Conservation (phyloP, 164 flowering plant species). For the Warburgia ugandensis region DNA sequence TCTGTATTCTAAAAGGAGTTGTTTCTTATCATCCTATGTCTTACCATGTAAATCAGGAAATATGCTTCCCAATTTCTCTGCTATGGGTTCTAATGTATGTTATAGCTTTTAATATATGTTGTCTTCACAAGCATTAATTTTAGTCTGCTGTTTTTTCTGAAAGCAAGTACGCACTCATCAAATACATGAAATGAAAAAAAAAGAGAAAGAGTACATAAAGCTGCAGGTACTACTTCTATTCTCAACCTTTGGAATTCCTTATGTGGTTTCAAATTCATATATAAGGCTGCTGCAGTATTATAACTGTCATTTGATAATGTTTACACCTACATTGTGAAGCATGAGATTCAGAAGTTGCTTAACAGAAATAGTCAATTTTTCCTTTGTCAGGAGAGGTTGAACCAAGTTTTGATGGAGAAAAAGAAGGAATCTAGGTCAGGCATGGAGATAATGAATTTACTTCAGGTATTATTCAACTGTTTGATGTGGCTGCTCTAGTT, state of each 20-base stretch:
- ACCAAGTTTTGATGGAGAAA: constrained; percentile 97
- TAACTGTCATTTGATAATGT: not conserved
- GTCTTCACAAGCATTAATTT: constrained; percentile 1
- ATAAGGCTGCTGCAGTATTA: too few relatives aligned
- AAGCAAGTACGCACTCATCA: constrained; percentile 98
- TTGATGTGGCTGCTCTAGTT: not conserved
- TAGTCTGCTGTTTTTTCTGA: constrained; percentile 4
- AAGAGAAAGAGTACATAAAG: constrained; percentile 91
- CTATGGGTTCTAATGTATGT: not conserved
- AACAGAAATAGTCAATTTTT: not conserved
- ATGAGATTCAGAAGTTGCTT: not conserved
- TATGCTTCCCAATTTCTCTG: not conserved
- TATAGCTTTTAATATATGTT: not conserved
- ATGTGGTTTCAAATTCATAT: too few relatives aligned
- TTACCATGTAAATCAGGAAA: not conserved
- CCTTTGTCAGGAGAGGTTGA: constrained; percentile 61
- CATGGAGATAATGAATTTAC: constrained; percentile 96
- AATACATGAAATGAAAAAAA: constrained; percentile 96
- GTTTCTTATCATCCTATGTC: not conserved
- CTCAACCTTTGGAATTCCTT: too few relatives aligned
- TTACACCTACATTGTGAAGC: too few relatives aligned
- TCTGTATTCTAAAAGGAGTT: not conserved
- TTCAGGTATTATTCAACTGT: constrained; percentile 47
- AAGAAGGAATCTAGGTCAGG: constrained; percentile 99
- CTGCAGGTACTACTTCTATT: too few relatives aligned